Evolutionary conservation across 345 rosid species (phyloP).

Genomic region (Dimocarpus longan): DNA sequence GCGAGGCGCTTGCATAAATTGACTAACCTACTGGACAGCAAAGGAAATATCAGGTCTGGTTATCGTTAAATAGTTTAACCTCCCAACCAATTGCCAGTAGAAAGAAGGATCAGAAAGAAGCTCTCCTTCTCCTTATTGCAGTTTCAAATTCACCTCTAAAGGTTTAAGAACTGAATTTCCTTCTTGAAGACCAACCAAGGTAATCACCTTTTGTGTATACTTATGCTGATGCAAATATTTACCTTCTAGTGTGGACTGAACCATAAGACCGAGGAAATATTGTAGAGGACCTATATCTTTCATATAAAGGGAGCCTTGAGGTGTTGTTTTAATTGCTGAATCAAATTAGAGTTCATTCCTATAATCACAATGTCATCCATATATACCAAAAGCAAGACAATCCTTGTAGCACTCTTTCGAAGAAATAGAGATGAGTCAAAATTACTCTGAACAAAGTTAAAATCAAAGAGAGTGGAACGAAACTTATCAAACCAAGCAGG

Average conservation of each 20-base stretch:
- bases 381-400: no score
- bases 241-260: not conserved
- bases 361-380: not conserved
- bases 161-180: not conserved
- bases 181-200: not conserved
- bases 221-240: not conserved
- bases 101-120: not conserved
- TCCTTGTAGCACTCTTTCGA: not conserved
- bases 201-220: not conserved
- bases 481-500: conserved; percentile 18
- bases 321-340: not conserved
- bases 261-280: no score
- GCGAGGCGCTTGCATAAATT: no score
- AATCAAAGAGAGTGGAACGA: not conserved
- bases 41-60: not conserved
- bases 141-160: not conserved
- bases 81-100: not conserved
- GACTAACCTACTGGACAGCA: not conserved
- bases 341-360: not conserved
- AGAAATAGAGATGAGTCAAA: conserved; percentile 1
- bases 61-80: not conserved
- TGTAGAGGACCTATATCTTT: no score
- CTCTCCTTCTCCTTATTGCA: not conserved
- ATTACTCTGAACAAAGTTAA: not conserved
- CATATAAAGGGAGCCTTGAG: not conserved